These are phyloP conservation scores for Hypoxylon sp. DNA, from an alignment of 2,329 filamentous ascomycete species.

Conservation along the genomic window DNA sequence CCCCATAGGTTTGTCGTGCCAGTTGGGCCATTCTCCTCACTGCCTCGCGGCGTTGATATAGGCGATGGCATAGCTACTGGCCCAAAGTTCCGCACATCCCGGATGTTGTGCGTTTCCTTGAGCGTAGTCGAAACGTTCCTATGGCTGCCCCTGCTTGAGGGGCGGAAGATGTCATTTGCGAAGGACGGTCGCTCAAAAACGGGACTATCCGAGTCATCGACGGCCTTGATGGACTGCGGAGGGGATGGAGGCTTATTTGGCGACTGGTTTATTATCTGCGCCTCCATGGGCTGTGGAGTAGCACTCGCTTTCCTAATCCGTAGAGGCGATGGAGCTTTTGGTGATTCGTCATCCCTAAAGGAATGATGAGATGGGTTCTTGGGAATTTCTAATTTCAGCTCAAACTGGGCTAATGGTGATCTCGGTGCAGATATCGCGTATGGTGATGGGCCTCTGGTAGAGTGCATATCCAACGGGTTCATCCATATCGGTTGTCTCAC, in stretches of 20 bases:
- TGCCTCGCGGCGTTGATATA: conserved; percentile 51
- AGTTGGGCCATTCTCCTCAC: conserved; percentile 48
- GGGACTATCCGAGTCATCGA: conserved; percentile 35
- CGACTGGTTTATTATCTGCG: conserved; percentile 21
- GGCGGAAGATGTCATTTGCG: conserved; percentile 27
- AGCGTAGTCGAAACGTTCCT: conserved; percentile 38
- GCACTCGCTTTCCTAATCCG: conserved; percentile 38
- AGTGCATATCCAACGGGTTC: conserved; percentile 60
- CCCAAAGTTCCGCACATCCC: conserved; percentile 34
- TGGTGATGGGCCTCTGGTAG: conserved; percentile 45
- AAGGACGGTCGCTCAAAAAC: conserved; percentile 22
- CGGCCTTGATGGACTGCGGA: conserved; percentile 47
- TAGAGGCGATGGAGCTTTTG: conserved; percentile 35
- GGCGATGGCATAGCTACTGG: conserved; percentile 54
- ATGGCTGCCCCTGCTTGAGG: conserved; percentile 40
- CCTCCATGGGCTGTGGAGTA: conserved; percentile 13
- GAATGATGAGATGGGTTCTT: conserved; percentile 43
- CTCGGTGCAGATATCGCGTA: conserved; percentile 42
- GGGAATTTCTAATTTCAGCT: conserved; percentile 48
- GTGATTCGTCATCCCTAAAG: conserved; percentile 44
- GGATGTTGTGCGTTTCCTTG: conserved; percentile 35
- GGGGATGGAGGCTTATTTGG: conserved; percentile 47
- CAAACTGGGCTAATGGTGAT: conserved; percentile 53
- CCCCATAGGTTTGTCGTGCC: conserved; percentile 41
- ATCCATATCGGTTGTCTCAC: conserved; percentile 52